Base-by-base conservation (phyloP, 2,329 filamentous ascomycete genomes). In the Didymella lethalis region DNA sequence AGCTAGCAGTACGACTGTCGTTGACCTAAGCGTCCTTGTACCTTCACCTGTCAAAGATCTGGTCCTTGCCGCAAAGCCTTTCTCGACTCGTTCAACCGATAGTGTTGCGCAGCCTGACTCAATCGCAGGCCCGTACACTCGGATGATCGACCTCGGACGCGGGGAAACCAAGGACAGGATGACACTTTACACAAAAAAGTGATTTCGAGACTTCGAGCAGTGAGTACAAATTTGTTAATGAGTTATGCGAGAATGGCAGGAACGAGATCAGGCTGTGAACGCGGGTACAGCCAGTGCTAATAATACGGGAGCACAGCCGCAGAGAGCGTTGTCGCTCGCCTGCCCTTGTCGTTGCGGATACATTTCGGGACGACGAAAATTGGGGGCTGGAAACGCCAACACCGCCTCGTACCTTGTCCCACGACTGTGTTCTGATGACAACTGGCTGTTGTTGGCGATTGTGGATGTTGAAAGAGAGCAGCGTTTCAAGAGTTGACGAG, bases 281-380 rank as follows among this genome's bases (percentile, higher is more conserved):
- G 51, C n/a, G 48, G 57, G 36, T 29, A 20, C 34, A 56, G 28
- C 48, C 34, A 16, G 57, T 44, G 38, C 57, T 56, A 55, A 52
- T 29, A 52, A 55, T 60, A 48, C 48, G 28, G 28, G 28, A 32
- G 14, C 50, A 59, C 45, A 56, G 57, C 52, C 48, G 52, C 52
- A 55, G 34, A 51, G 36, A 46, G 47, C 51, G 57, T 49, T 51
- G 57, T 54, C 41, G 10, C 43, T 60, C 57, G 57, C 57, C 57
- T 60, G 51, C 57, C 57, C 57, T 52, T 60, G 51, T 48, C 20
- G 47, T 50, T 52, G 47, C 51, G 52, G 48, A 48, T 20, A 34
- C 56, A 54, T 46, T 26, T 53, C 56, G 41, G 46, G 43, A 34
- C 20, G 34, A 28, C 14, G n/a, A 46, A 51, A 32, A 43, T 51